Percentiles rank a stretch among this genome's conserved stretches.
phyloP scores from a whole-genome alignment of 1,139 yeast genomes.

The Yamadazyma atlantica region DNA sequence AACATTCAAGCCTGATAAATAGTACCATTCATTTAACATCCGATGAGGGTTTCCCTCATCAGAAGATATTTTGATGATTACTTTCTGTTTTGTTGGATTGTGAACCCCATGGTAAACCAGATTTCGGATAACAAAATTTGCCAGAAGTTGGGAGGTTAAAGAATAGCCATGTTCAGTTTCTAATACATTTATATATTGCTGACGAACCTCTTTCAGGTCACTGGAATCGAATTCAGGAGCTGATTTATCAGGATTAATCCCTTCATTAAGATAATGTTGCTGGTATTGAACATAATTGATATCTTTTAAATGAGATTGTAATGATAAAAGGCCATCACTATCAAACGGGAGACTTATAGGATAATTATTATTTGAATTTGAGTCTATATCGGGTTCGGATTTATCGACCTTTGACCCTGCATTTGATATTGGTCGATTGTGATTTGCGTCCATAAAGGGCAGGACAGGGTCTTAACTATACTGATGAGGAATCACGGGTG shows the following conservation, averaged over 20 bases:
- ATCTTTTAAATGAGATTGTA: constrained; percentile 26
- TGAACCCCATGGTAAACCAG: constrained; percentile 21
- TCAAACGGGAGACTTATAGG: not conserved
- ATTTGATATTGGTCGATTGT: no score
- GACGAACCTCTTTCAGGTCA: constrained; percentile 7
- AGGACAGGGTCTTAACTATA: no score
- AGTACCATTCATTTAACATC: constrained; percentile 37
- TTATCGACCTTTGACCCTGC: no score
- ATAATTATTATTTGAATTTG: not conserved
- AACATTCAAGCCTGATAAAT: constrained; percentile 20
- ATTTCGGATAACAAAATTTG: constrained; percentile 15
- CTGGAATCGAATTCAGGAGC: not conserved
- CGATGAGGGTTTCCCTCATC: constrained; percentile 24
- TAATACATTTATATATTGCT: constrained; percentile 20
- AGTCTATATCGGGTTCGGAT: no score
- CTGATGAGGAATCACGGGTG: no score
- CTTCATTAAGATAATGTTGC: constrained; percentile 21
- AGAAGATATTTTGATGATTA: constrained; percentile 27
- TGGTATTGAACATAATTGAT: constrained; percentile 26
- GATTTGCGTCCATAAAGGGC: no score
- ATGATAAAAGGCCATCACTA: constrained; percentile 1
- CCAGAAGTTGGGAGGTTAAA: constrained; percentile 19
- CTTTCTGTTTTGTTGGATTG: constrained; percentile 15
- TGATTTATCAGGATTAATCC: constrained; percentile 7
- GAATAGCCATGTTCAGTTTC: constrained; percentile 18